Evolutionary conservation across 2,329 filamentous ascomycete species (phyloP), one percentile per base, ranked within the genome.

Genomic region (Epichloe typhina): DNA sequence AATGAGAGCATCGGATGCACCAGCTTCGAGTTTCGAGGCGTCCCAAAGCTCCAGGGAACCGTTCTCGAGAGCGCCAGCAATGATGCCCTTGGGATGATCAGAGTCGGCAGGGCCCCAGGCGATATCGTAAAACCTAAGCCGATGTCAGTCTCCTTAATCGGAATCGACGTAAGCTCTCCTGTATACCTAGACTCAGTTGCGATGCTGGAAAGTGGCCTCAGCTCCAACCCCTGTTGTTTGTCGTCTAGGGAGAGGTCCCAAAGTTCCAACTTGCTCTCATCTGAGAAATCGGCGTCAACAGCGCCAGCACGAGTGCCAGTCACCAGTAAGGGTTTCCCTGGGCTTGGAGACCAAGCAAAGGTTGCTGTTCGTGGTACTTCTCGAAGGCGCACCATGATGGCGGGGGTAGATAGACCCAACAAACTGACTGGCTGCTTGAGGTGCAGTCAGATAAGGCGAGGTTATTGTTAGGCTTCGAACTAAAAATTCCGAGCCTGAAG

Each of bases 281-380:
- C 93, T 31, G 93, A 97, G 71, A 98, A 98, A 69, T 97, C 90
- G 60, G 88, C 90, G 69, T 95, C 89, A 41, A 98, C 89, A 61
- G 93, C 93, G 56, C 93, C 93, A 54, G 93, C 90, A 60, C 90
- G 84, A 45, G 93, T 98, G 61, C 93, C 93, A 31, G 93, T 98
- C 54, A 88, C 91, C 57, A 98, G 75, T 59, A 95, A 76, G 60
- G 91, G 89, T 59, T 83, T 81, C 39, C 80, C 78, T 47, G 87
- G 72, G 60, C 83, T 86, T 26, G 90, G 86, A 59, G 88, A 95
- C 91, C 93, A 98, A 64, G 93, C 88, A 69, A 98, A 98, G 62
- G 91, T 86, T 69, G 91, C 93, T 63, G 93, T 98, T 71, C 93
- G 83, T 67, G 89, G 87, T 65, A 98, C 94, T 75, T 97, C 90